Evolutionary conservation across 805 yeast genomes (phyloP), one percentile per base, ranked within the genome.

Genomic region (Wickerhamomyces canadensis): DNA sequence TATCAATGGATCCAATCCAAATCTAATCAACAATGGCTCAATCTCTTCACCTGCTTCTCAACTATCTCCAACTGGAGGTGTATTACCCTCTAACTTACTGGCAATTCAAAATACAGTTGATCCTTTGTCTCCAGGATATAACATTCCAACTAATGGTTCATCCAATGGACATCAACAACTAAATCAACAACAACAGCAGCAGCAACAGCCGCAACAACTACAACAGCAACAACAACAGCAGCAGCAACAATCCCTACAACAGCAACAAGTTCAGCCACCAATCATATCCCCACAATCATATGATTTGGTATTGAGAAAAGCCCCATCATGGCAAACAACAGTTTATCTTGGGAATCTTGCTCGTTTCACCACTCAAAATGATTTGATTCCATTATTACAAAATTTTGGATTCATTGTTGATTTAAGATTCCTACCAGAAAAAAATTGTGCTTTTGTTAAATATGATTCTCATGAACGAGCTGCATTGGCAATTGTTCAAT

Each of bases 401-500:
- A 79, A 74, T 48, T 85, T 86, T 57, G 96, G 96, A 6, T 84
- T 68, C 60, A 82, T 87, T 54, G 80, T 84, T 40, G 93, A 84
- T 48, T 76, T 87, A 55, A 82, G 83, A 58, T 74, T 83, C 51
- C 81, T 82, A 47, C 82, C 87, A 8, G 94, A 86, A 38, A 75
- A 75, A 45, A 93, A 91, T 5, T 87, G 91, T 64, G 95, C 95
- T 10, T 88, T 87, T 65, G 91, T 84, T 44, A 82, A 81, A 60
- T 86, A 79, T 55, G 95, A 84, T 52, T 71, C 85, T 30, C 96
- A 87, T 59, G 95, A 87, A 52, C 70, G 86, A 42, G 96, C 96
- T 5, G 94, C 95, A 3, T 66, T 84, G 52, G 94, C 95, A 33
- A 86, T 87, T 52, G 82, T 81, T 23, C 91, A 84, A 52, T 66